Conservation (phyloP, 805 yeast genomes). For the Monosporozyma aerobia region DNA sequence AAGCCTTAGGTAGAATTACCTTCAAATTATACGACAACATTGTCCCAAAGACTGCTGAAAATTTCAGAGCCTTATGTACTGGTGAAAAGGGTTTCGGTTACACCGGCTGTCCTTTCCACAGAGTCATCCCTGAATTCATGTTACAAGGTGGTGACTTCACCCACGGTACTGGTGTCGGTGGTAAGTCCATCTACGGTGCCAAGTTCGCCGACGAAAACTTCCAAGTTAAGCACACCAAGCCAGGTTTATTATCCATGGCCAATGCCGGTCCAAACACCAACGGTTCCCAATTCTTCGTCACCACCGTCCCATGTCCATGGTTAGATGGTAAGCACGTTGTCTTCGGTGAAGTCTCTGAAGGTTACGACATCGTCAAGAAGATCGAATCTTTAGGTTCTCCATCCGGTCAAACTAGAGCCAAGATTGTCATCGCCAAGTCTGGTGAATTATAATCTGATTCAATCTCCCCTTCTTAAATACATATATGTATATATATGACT, state of each 20-base stretch:
- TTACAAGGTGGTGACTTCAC: slow-evolving; percentile 78
- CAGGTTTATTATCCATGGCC: slow-evolving; percentile 69
- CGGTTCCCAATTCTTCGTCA: slow-evolving; percentile 89
- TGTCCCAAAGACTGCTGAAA: slow-evolving; percentile 82
- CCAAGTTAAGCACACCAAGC: slow-evolving; percentile 54
- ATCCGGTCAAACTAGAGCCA: slow-evolving; percentile 60
- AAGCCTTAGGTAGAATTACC: slow-evolving; percentile 72
- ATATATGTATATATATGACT: neutral
- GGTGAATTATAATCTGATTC: slow-evolving; percentile 32
- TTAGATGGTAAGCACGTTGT: slow-evolving; percentile 92
- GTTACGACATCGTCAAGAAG: slow-evolving; percentile 68
- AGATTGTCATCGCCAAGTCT: slow-evolving; percentile 51
- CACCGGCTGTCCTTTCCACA: slow-evolving; percentile 58
- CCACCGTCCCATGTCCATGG: slow-evolving; percentile 82
- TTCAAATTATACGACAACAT: slow-evolving; percentile 81
- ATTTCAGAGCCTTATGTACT: slow-evolving; percentile 72
- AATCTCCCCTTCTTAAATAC: neutral
- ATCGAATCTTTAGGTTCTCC: slow-evolving; percentile 80
- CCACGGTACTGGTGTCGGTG: slow-evolving; percentile 61
- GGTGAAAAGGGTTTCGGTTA: slow-evolving; percentile 61
- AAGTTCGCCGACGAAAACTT: slow-evolving; percentile 66
- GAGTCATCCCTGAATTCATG: slow-evolving; percentile 66
- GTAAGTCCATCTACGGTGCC: slow-evolving; percentile 62
- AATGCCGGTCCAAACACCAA: slow-evolving; percentile 73
- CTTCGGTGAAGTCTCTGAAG: slow-evolving; percentile 87